These are phyloP conservation scores for Plenodomus lindquistii DNA, from an alignment of 2,329 filamentous ascomycete species.

Conservation along the genomic window DNA sequence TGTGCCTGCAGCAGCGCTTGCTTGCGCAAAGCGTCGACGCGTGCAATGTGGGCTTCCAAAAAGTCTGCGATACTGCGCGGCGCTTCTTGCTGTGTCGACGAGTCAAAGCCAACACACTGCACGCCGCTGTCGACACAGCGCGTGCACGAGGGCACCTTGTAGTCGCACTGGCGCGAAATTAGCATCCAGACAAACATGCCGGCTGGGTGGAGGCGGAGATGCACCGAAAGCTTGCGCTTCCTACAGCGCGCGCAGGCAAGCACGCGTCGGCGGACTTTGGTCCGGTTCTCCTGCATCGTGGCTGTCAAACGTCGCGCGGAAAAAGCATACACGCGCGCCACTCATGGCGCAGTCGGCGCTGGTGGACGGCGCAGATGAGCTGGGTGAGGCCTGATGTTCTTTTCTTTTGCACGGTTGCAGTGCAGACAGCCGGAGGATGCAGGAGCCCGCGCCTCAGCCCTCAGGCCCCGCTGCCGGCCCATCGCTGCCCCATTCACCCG, in stretches of 20 bases:
- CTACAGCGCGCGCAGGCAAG: slow-evolving; percentile 43
- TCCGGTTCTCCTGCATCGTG: slow-evolving; percentile 39
- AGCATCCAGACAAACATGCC: slow-evolving; percentile 7
- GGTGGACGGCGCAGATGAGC: slow-evolving; percentile 4
- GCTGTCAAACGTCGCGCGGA: slow-evolving; percentile 14
- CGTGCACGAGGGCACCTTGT: slow-evolving; percentile 41
- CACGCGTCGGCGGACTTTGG: slow-evolving; percentile 41
- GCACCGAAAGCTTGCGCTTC: slow-evolving; percentile 42
- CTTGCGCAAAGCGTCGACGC: slow-evolving; percentile 24
- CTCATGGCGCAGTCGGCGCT: slow-evolving; percentile 22
- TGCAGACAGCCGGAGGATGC: slow-evolving; percentile 8
- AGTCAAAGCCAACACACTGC: slow-evolving; percentile 41
- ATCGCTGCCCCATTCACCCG: background rate
- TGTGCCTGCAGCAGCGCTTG: slow-evolving; percentile 18
- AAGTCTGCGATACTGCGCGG: slow-evolving; percentile 40
- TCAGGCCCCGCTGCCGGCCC: slow-evolving; percentile 4
- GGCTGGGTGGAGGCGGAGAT: slow-evolving; percentile 5
- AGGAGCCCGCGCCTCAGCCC: slow-evolving; percentile 10
- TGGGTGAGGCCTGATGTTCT: slow-evolving; percentile 14
- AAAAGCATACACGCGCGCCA: slow-evolving; percentile 15
- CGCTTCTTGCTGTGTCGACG: slow-evolving; percentile 37
- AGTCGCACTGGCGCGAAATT: slow-evolving; percentile 39
- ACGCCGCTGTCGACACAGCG: slow-evolving; percentile 38
- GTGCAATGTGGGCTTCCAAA: slow-evolving; percentile 38
- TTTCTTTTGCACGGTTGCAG: background rate